phyloP scores from a whole-genome alignment of 1,284 basidiomycete genomes.

The Sutorius eximius region DNA sequence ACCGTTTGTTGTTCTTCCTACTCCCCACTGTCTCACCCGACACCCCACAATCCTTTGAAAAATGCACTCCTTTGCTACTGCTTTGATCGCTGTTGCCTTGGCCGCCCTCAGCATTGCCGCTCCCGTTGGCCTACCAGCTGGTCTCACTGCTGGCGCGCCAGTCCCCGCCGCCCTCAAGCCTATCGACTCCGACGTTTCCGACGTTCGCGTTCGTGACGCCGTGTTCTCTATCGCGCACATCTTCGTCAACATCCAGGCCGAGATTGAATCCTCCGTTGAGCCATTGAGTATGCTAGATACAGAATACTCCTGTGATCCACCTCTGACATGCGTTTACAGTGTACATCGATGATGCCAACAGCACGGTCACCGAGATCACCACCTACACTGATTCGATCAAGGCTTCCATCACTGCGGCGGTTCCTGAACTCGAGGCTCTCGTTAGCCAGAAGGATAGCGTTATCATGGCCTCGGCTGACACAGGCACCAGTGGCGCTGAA shows the following conservation, averaged over 20 bases:
- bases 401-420: conserved; percentile 30
- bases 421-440: conserved; percentile 37
- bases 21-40: conserved; percentile 15
- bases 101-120: conserved; percentile 22
- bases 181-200: not conserved
- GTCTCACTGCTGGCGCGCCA: not conserved
- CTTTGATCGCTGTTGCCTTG: conserved; percentile 42
- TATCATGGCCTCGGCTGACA: conserved; percentile 37
- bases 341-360: conserved; percentile 31
- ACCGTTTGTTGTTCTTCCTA: not conserved
- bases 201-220: conserved; percentile 7
- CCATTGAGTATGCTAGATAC: conserved; percentile 35
- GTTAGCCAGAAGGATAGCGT: conserved; percentile 30
- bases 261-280: conserved; percentile 27
- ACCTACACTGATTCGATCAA: conserved; percentile 35
- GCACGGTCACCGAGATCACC: conserved; percentile 31
- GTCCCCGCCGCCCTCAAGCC: not conserved
- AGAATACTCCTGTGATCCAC: not conserved
- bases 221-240: conserved; percentile 14
- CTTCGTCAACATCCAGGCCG: conserved; percentile 28
- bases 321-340: conserved; percentile 25
- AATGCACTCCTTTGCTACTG: conserved; percentile 49
- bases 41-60: conserved; percentile 42
- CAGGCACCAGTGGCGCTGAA: conserved; percentile 15
- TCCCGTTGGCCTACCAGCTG: conserved; percentile 9